Conservation (phyloP, 1,284 basidiomycete genomes). For the Peniophora sp. region DNA sequence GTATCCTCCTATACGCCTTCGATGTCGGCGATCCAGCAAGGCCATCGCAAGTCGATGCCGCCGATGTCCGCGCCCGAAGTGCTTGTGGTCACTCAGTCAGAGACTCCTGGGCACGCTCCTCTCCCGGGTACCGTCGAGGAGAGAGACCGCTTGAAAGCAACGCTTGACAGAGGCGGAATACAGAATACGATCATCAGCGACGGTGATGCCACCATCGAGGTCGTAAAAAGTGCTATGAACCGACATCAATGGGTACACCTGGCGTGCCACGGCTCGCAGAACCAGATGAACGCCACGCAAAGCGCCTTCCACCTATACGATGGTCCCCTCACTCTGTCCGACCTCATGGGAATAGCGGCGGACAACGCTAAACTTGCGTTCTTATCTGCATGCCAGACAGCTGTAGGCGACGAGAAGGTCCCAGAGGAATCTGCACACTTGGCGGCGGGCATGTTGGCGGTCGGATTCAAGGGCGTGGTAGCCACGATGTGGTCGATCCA, state of each 20-base stretch:
- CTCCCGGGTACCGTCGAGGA: neutral
- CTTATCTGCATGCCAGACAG: conserved; percentile 17
- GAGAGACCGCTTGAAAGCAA: neutral
- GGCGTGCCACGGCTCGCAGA: neutral
- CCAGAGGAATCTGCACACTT: conserved; percentile 16
- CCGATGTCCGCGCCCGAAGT: neutral
- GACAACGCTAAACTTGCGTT: conserved; percentile 13
- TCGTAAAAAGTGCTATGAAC: neutral
- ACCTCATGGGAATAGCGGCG: conserved; percentile 3
- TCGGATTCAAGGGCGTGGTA: conserved; percentile 13
- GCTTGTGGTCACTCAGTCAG: conserved; percentile 4
- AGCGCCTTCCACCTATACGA: neutral
- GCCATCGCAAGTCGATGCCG: neutral
- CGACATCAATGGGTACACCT: neutral
- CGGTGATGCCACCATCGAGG: conserved; percentile 10
- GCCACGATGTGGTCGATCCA: conserved; percentile 18
- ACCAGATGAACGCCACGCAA: neutral
- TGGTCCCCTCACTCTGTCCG: neutral
- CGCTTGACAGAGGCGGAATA: neutral
- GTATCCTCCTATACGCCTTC: conserved; percentile 18
- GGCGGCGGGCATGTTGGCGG: conserved; percentile 16
- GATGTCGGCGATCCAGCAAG: neutral
- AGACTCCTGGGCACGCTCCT: neutral
- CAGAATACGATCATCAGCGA: conserved; percentile 4
- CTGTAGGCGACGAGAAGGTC: conserved; percentile 11